These are phyloP conservation scores for Aspergillus pseudoterreus DNA, from an alignment of 2,329 filamentous ascomycete genomes.

Conservation along the genomic window DNA sequence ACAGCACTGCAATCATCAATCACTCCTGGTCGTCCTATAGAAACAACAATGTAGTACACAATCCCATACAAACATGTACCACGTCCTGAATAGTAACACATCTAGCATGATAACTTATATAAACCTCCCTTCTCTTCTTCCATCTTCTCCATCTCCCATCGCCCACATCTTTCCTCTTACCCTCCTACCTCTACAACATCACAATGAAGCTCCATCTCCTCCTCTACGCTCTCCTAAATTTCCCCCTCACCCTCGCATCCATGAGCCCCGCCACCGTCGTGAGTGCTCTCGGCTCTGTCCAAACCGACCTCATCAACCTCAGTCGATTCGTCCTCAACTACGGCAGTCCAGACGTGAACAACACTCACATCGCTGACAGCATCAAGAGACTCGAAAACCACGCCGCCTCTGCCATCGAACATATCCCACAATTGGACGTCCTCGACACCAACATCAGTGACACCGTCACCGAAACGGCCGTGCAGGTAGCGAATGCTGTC, in stretches of 20 bases:
- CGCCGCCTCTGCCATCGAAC: neutral
- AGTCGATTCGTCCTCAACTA: neutral
- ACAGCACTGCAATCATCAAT: no score
- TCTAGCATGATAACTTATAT: no score
- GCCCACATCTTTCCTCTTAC: neutral
- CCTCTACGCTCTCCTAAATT: neutral
- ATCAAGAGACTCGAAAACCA: neutral
- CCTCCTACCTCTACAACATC: neutral
- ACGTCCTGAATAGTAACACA: no score
- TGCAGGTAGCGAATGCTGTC: neutral
- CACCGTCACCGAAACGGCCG: neutral
- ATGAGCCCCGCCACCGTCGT: neutral
- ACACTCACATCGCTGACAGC: neutral
- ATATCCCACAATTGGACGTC: neutral
- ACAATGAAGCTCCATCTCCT: neutral
- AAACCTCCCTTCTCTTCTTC: no score
- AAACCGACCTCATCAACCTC: neutral
- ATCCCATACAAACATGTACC: no score
- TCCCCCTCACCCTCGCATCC: neutral
- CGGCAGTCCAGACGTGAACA: neutral
- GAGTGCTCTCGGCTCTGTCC: neutral
- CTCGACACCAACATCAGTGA: neutral
- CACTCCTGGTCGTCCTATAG: no score
- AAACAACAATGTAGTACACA: no score
- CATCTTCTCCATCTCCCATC: neutral